Evolutionary conservation across 495 filamentous ascomycete genomes (phyloP).

Genomic region (Neohortaea acidophila): DNA sequence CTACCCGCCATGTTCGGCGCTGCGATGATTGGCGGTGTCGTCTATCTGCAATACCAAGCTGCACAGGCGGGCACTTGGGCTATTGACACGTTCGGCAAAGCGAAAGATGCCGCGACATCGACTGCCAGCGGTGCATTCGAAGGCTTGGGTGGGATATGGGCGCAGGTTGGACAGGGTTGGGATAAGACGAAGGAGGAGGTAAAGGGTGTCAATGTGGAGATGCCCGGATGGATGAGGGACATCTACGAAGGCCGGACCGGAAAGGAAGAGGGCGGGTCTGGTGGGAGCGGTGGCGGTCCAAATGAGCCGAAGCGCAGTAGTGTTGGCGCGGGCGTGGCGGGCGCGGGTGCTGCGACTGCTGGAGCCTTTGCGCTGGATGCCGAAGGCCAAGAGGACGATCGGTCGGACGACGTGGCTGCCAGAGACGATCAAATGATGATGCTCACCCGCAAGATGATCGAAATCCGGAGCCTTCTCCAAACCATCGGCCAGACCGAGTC

Average conservation of each 20-base stretch:
- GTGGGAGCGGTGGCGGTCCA: slow-evolving; percentile 31
- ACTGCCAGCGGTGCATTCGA: slow-evolving; percentile 52
- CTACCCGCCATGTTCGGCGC: slow-evolving; percentile 86
- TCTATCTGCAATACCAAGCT: slow-evolving; percentile 94
- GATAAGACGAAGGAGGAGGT: slow-evolving; percentile 59
- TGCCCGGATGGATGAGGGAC: slow-evolving; percentile 76
- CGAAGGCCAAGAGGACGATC: slow-evolving; percentile 52
- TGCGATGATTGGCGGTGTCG: slow-evolving; percentile 66
- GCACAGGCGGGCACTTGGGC: slow-evolving; percentile 82
- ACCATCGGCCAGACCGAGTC: slow-evolving; percentile 79
- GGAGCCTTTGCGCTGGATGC: slow-evolving; percentile 65
- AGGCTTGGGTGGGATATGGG: slow-evolving; percentile 54
- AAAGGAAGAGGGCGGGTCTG: slow-evolving; percentile 28
- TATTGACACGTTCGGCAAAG: slow-evolving; percentile 56
- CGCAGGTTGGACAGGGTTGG: slow-evolving; percentile 68
- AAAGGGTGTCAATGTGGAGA: slow-evolving; percentile 10
- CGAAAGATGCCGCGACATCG: slow-evolving; percentile 50
- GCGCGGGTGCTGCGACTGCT: slow-evolving; percentile 46
- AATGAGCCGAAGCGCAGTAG: slow-evolving; percentile 45
- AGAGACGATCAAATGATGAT: slow-evolving; percentile 99
- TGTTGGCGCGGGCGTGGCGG: slow-evolving; percentile 36
- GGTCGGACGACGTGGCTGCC: slow-evolving; percentile 47
- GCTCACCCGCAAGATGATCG: slow-evolving; percentile 98
- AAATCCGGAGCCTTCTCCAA: slow-evolving; percentile 83
- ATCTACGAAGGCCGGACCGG: slow-evolving; percentile 41